These are phyloP conservation scores for Lophiostoma macrostomum DNA, from an alignment of 495 filamentous ascomycete genomes.

Conservation along the genomic window DNA sequence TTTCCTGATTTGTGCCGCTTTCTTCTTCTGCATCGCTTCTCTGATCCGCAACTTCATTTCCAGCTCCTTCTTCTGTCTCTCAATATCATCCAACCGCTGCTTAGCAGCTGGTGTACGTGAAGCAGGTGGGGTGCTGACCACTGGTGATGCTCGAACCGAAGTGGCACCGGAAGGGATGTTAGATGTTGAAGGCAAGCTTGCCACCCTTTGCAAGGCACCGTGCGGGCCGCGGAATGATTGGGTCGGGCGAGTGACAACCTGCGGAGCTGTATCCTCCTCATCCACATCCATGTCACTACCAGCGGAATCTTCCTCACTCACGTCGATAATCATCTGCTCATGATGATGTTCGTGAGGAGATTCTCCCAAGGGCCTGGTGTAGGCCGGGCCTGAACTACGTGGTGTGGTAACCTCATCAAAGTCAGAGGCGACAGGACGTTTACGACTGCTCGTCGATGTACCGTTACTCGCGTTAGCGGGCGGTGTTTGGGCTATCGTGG, in stretches of 20 bases:
- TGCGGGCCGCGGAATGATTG: not conserved
- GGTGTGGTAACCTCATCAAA: constrained; percentile 6
- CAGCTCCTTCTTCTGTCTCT: constrained; percentile 59
- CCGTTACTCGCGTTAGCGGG: not conserved
- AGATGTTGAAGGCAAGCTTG: constrained; percentile 47
- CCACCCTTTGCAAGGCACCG: constrained; percentile 21
- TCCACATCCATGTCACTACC: constrained; percentile 44
- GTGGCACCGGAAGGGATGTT: constrained; percentile 35
- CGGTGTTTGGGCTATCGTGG: not conserved
- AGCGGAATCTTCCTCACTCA: constrained; percentile 64
- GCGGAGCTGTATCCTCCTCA: constrained; percentile 45
- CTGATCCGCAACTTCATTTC: constrained; percentile 65
- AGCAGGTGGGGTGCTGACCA: constrained; percentile 39
- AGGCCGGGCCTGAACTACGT: not conserved
- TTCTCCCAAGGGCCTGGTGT: constrained; percentile 23
- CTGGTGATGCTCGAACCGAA: constrained; percentile 29
- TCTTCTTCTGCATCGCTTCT: constrained; percentile 41
- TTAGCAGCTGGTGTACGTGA: constrained; percentile 39
- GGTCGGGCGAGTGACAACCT: constrained; percentile 33
- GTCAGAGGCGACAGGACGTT: constrained; percentile 18
- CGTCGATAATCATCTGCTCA: constrained; percentile 66
- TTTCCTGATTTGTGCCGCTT: constrained; percentile 54
- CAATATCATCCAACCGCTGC: no score
- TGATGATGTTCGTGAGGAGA: constrained; percentile 29
- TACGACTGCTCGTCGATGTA: not conserved